These are phyloP conservation scores for Pseudogymnoascus sp. DNA, from an alignment of 2,329 filamentous ascomycete species.

Conservation along the genomic window DNA sequence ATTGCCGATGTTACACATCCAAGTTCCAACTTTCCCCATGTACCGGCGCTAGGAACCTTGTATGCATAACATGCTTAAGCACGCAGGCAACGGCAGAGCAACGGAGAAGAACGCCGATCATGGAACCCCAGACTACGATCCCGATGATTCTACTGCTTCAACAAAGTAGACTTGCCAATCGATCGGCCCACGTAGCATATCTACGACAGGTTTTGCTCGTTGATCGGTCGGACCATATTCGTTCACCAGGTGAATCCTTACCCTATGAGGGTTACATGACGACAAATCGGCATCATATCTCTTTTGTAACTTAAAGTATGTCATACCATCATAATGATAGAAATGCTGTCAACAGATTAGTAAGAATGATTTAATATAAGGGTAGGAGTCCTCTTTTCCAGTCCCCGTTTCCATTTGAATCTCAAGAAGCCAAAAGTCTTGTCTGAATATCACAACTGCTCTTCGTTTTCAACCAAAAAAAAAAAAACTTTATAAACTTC, in stretches of 20 bases:
- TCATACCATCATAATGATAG: constrained; percentile 2
- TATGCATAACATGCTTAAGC: not conserved
- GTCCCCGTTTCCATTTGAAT: not conserved
- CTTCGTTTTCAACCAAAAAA: not conserved
- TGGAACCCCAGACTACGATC: not conserved
- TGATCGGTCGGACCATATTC: not conserved
- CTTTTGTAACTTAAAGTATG: not conserved
- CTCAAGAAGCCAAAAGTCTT: not conserved
- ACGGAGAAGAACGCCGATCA: not conserved
- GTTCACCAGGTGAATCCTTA: not conserved
- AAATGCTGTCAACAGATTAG: not conserved
- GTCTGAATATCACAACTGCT: not conserved
- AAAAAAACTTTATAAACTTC: not conserved
- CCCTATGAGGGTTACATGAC: not conserved
- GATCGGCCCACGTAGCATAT: not conserved
- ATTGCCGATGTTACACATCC: not conserved
- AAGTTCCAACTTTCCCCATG: not conserved
- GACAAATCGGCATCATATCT: not conserved
- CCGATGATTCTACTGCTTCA: not conserved
- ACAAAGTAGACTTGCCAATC: not conserved
- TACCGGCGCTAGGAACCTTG: constrained; percentile 1
- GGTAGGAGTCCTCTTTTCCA: not conserved
- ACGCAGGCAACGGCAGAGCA: not conserved
- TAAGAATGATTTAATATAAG: constrained; percentile 7
- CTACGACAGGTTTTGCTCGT: not conserved